A percentile compares a stretch with the other conserved stretches of the same genome.
Evolutionary conservation across 2,329 filamentous ascomycete species (phyloP).

Genomic region (Fusarium devonianum): DNA sequence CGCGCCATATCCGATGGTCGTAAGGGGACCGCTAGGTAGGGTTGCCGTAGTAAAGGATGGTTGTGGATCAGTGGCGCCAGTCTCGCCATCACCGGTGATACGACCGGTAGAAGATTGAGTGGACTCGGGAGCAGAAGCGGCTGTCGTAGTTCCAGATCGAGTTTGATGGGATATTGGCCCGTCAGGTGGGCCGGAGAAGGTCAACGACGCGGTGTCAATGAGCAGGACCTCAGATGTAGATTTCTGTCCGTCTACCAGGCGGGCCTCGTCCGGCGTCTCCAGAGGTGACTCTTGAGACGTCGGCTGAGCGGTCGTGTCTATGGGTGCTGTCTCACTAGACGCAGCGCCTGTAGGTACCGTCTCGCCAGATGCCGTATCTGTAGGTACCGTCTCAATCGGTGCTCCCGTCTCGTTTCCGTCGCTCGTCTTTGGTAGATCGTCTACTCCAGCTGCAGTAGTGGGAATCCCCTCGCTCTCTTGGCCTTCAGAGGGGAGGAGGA

Average conservation of each 20-base stretch:
- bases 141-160: conserved; percentile 22
- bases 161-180: conserved; percentile 34
- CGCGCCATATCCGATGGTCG: conserved; percentile 31
- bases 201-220: conserved; percentile 31
- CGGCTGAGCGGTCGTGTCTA: neutral
- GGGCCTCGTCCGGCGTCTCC: conserved; percentile 16
- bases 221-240: conserved; percentile 25
- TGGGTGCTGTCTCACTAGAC: neutral
- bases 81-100: conserved; percentile 19
- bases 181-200: conserved; percentile 24
- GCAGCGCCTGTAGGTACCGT: conserved; percentile 2
- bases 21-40: conserved; percentile 27
- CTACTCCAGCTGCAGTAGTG: conserved; percentile 21
- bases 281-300: conserved; percentile 3
- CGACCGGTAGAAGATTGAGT: conserved; percentile 27
- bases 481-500: conserved; percentile 16
- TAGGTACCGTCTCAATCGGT: conserved; percentile 2
- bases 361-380: conserved; percentile 5
- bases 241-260: conserved; percentile 9
- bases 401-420: conserved; percentile 13
- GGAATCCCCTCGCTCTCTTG: conserved; percentile 12
- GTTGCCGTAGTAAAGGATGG: conserved; percentile 33
- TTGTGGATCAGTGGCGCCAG: conserved; percentile 19
- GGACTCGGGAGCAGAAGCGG: conserved; percentile 22
- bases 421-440: conserved; percentile 14